Evolutionary conservation across 371 early-diverging fungal species (phyloP), one percentile per base, ranked within the genome.

Genomic region (Apophysomyces ossiformis): DNA sequence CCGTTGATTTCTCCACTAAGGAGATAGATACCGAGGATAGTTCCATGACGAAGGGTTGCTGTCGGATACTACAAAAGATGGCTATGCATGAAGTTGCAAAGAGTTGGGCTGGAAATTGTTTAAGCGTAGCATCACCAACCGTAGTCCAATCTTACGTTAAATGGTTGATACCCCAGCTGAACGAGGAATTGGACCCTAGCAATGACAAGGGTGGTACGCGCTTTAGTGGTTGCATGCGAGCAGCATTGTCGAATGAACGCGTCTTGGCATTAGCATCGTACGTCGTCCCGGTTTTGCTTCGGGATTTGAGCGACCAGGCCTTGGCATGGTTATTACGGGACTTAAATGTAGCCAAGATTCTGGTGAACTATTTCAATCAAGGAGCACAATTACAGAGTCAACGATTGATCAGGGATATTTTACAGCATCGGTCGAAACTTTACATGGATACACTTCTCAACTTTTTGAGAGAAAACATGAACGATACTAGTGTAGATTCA

Each of bases 321-420:
- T 45, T 73, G 15, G 37, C 21, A 26, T 72, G 71, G 68, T 60
- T 78, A 21, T 37, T 74, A 8, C 54, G 54, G 9, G 54, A 50
- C 0, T 2, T 1, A 1, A 57, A 50, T 18, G n/a, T 63, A 36
- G 21, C 35, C 47, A 1, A n/a, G 41, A 67, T 74, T 0, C 18
- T 79, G 15, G 7, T 68, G 3, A 61, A 66, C 0, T 79, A 76
- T n/a, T 79, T 79, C 62, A 66, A 71, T 12, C 70, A 69, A 9
- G 72, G 68, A 7, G 58, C 74, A 11, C 79, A 79, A 59, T 58
- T 68, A 7, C 65, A 70, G 2, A 76, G 63, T 18, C 65, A 70
- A 9, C 36, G 61, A 4, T 47, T 79, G 18, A 69, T 76, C 12
- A 18, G 32, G 4, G 39, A 60, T 0, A n/a, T 79, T 8, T 62